Conservation (phyloP, 306 rosid species). For the Fagus sylvatica region DNA sequence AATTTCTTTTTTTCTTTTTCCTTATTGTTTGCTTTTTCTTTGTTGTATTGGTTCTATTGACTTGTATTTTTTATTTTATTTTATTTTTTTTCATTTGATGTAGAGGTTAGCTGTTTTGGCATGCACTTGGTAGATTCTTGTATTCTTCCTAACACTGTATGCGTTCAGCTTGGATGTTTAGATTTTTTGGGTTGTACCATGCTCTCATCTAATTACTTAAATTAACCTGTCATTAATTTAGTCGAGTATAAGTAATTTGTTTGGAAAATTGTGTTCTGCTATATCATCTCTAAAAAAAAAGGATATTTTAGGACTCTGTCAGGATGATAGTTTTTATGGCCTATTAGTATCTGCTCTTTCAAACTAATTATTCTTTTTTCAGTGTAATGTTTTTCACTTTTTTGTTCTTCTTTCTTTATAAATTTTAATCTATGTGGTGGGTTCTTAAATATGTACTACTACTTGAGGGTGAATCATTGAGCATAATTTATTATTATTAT, state of each 20-base stretch:
- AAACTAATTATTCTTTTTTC: neutral
- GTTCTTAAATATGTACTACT: neutral
- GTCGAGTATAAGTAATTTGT: neutral
- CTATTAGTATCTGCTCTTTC: neutral
- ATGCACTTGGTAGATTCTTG: neutral
- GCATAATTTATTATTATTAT: neutral
- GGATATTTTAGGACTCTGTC: neutral
- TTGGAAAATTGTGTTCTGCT: slow-evolving; percentile 1
- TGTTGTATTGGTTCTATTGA: neutral
- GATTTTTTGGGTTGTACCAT: neutral
- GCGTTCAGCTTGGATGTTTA: neutral
- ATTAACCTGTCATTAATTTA: neutral
- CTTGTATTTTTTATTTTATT: neutral
- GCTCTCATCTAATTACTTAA: neutral
- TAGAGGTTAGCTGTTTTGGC: neutral
- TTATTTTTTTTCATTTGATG: neutral
- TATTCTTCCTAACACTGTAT: neutral
- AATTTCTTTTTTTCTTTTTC: neutral
- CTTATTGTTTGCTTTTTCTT: neutral
- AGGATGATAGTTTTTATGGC: neutral
- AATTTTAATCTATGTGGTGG: neutral
- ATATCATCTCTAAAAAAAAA: neutral
- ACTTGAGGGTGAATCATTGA: slow-evolving; percentile 7
- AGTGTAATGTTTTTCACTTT: neutral
- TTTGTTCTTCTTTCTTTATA: neutral